These are phyloP conservation scores for Terfezia boudieri DNA, from an alignment of 495 filamentous ascomycete species.

Conservation along the genomic window DNA sequence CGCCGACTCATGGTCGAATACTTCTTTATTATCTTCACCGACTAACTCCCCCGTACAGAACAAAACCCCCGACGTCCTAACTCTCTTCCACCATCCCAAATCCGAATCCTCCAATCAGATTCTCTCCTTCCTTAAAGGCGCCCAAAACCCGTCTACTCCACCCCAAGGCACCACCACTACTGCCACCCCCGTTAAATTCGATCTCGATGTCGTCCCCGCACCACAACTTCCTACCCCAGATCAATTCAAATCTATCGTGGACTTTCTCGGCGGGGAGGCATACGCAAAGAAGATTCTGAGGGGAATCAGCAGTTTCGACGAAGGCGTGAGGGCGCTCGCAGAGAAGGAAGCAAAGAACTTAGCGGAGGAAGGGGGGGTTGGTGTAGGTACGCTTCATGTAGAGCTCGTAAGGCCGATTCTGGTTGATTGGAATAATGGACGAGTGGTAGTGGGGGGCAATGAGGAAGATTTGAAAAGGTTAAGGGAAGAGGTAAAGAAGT, in stretches of 20 bases:
- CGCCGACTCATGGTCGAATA: not conserved
- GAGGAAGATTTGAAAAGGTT: conserved; percentile 6
- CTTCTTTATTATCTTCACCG: not conserved
- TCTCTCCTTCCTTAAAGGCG: conserved; percentile 49
- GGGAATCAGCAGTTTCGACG: conserved; percentile 29
- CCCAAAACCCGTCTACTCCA: conserved; percentile 33
- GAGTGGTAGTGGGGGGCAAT: conserved; percentile 15
- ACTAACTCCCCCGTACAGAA: conserved; percentile 24
- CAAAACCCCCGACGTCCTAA: conserved; percentile 76
- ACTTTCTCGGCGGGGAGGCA: conserved; percentile 45
- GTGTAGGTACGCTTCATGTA: not conserved
- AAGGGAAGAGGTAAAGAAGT: conserved; percentile 4
- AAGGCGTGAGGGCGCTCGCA: conserved; percentile 16
- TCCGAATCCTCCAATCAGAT: conserved; percentile 40
- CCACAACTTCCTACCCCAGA: conserved; percentile 44
- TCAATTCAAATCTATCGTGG: conserved; percentile 68
- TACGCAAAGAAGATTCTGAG: conserved; percentile 62
- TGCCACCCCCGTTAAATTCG: conserved; percentile 42
- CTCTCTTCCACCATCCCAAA: conserved; percentile 73
- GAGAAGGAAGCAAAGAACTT: not conserved
- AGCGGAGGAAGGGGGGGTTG: conserved; percentile 22
- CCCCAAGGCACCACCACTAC: conserved; percentile 36
- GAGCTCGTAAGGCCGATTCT: conserved; percentile 53
- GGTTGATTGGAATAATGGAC: conserved; percentile 88
- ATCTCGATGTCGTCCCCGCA: conserved; percentile 64